Conservation (phyloP, 805 yeast genomes). For the Candida yuanshanica region DNA sequence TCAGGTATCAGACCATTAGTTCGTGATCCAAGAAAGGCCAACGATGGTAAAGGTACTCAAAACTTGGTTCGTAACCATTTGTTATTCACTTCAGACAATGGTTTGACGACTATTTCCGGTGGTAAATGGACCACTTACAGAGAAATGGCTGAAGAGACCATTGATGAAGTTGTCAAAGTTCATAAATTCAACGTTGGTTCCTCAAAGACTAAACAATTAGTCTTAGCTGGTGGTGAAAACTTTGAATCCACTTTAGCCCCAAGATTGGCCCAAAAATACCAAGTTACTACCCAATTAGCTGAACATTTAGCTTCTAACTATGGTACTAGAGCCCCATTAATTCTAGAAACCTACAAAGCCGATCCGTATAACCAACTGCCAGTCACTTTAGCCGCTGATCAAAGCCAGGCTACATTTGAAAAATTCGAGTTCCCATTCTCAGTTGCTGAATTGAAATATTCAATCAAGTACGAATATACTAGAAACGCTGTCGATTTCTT, state of each 20-base stretch:
- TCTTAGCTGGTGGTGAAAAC: constrained; percentile 76
- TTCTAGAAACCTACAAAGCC: constrained; percentile 50
- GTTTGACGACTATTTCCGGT: constrained; percentile 85
- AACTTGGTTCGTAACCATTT: constrained; percentile 89
- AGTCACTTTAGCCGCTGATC: constrained; percentile 47
- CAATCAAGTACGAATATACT: constrained; percentile 75
- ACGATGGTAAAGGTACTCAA: constrained; percentile 55
- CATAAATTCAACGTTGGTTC: constrained; percentile 37
- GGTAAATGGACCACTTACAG: constrained; percentile 99
- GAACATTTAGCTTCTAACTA: constrained; percentile 79
- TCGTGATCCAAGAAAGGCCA: constrained; percentile 60
- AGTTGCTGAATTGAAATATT: constrained; percentile 83
- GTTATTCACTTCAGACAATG: constrained; percentile 63
- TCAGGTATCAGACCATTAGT: constrained; percentile 95
- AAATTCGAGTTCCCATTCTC: constrained; percentile 79
- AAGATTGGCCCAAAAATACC: constrained; percentile 73
- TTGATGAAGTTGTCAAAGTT: constrained; percentile 60
- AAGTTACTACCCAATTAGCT: constrained; percentile 68
- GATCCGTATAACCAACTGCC: constrained; percentile 57
- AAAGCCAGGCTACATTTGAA: constrained; percentile 34
- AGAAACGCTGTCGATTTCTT: constrained; percentile 86
- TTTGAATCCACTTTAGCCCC: constrained; percentile 71
- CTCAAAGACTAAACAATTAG: constrained; percentile 36
- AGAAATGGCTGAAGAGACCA: constrained; percentile 95
- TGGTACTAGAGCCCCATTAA: constrained; percentile 82